Base-by-base conservation (phyloP, 2,329 filamentous ascomycete genomes). In the Phialophora expanda region DNA sequence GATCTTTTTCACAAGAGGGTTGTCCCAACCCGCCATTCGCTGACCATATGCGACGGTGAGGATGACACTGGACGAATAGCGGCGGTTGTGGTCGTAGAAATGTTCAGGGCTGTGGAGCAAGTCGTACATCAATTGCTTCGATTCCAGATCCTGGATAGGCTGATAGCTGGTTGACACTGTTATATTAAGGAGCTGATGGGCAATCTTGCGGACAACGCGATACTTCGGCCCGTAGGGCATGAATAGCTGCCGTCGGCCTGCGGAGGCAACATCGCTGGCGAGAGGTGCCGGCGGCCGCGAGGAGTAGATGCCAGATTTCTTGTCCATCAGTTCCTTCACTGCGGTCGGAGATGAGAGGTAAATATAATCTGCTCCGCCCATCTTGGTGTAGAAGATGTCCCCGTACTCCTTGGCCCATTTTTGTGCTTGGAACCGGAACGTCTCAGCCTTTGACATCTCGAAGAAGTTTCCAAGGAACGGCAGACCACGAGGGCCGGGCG, bases 1-100 rank as follows among this genome's bases (percentile, higher is more conserved):
- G 48, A 85, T 81, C 26, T 84, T 80, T 61, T 79, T 74, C 5
- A 83, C 77, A 24, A 82, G 76, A 22, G 81, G 70, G 1, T 81
- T 81, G 65, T 84, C 80, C 61, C 70, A 67, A 26, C 63, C 68
- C 3, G 69, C 62, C 56, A 84, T 81, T 6, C 82, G 79, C 63
- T 83, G 81, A 0, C 83, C 83, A 68, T 84, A 85, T 4, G 82
- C 78, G 3, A 84, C 80, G 4, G 79, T 82, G 66, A 84, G 83
- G 5, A 84, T 82, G 34, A 85, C 76, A 66, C 79, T 82, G 1
- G 79, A 78, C 0, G 82, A 82, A 68, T 82, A 85, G 0, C 81
- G 76, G 69, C 84, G 80, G 26, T 84, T 76, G 20, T 79, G 75
- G 56, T 79, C 78, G 66, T 82, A 81, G 75, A 82, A 84, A 26